Conservation (phyloP, 225 moss, liverwort and hornwort genomes). For the Thuidium tamariscinum region DNA sequence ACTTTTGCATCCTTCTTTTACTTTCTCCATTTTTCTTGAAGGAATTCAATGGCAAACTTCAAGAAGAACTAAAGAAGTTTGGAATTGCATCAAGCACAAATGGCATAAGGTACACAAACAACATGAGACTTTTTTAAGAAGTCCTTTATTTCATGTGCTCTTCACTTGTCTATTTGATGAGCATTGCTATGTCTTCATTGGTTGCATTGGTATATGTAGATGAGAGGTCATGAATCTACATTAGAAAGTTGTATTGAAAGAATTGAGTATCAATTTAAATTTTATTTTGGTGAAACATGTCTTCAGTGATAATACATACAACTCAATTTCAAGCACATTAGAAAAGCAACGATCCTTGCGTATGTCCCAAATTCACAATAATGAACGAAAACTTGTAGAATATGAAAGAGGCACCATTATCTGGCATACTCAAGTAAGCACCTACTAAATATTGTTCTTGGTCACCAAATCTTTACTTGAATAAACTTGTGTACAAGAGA, state of each 20-base stretch:
- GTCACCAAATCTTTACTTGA: not conserved
- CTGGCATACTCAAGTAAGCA: conserved; percentile 90
- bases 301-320: conserved; percentile 62
- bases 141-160: no score
- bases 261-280: not conserved
- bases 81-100: conserved; percentile 51
- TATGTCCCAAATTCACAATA: conserved; percentile 46
- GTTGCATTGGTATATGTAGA: not conserved
- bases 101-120: conserved; percentile 57
- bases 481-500: not conserved
- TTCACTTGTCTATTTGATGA: not conserved
- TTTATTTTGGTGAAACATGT: not conserved
- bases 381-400: conserved; percentile 61
- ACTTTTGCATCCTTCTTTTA: not conserved
- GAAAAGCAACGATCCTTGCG: conserved; percentile 61
- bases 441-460: not conserved
- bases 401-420: conserved; percentile 85
- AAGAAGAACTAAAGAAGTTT: conserved; percentile 70
- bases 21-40: not conserved
- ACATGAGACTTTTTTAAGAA: not conserved
- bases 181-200: not conserved
- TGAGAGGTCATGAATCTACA: not conserved
- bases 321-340: conserved; percentile 45
- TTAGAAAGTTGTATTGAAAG: not conserved
- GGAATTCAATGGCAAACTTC: conserved; percentile 64